Percentiles rank a stretch among this genome's conserved stretches.
phyloP scores from a whole-genome alignment of 2,329 filamentous ascomycete genomes.

The Paraconiothyrium brasiliense region DNA sequence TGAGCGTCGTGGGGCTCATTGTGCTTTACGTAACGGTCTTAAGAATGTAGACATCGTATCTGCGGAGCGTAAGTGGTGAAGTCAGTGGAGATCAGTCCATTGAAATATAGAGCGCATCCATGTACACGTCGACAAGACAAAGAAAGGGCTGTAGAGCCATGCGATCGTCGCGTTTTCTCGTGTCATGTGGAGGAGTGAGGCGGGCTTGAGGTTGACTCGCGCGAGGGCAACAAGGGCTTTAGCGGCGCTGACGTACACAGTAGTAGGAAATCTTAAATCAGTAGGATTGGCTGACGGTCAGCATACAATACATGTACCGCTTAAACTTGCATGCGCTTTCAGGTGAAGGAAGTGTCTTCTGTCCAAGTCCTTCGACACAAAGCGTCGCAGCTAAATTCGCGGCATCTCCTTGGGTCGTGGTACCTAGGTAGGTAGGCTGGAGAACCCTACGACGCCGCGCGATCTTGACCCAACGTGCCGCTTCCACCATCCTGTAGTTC shows the following conservation, averaged over 20 bases:
- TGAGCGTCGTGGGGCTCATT: slow-evolving; percentile 19
- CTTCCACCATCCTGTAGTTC: too few relatives aligned
- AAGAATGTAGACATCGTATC: neutral
- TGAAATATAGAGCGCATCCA: neutral
- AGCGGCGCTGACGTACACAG: slow-evolving; percentile 12
- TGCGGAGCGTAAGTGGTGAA: slow-evolving; percentile 8
- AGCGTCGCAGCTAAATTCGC: neutral
- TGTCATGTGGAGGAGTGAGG: slow-evolving; percentile 16
- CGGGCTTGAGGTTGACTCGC: slow-evolving; percentile 22
- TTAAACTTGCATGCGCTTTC: neutral
- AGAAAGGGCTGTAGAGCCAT: neutral
- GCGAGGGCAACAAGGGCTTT: slow-evolving; percentile 1
- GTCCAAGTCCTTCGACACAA: neutral
- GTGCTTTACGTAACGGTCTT: slow-evolving; percentile 6
- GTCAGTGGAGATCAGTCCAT: slow-evolving; percentile 8
- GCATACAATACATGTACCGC: neutral
- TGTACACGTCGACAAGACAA: slow-evolving; percentile 2
- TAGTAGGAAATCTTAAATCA: too few relatives aligned
- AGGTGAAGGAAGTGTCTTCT: slow-evolving; percentile 7
- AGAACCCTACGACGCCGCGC: too few relatives aligned
- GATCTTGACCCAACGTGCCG: too few relatives aligned
- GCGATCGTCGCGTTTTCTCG: neutral
- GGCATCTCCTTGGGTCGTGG: neutral
- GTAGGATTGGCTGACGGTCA: neutral
- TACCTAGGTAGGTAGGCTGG: too few relatives aligned